A percentile compares a stretch with the other conserved stretches of the same genome.
These are phyloP conservation scores for Clarireedia monteithiana DNA, from an alignment of 2,329 filamentous ascomycete species.

Conservation along the genomic window DNA sequence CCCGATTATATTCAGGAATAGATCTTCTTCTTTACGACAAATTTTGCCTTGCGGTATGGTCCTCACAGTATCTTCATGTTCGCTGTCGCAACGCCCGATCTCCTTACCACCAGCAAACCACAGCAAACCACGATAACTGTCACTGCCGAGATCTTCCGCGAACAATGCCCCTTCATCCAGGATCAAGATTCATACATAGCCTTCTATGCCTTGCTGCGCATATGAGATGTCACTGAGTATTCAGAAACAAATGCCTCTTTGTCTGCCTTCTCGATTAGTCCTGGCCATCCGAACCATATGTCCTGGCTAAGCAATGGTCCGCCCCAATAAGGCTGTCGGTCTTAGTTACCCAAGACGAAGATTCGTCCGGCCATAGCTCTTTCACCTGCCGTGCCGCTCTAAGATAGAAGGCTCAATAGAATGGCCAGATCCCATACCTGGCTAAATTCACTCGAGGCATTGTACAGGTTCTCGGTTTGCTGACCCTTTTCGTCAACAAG, in stretches of 20 bases:
- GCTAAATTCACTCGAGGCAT: neutral
- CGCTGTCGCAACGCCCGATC: neutral
- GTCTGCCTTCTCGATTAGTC: constrained; percentile 1
- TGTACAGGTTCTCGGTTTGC: neutral
- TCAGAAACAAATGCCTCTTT: neutral
- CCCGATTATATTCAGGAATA: constrained; percentile 1
- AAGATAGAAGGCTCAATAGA: constrained; percentile 4
- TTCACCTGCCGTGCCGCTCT: neutral
- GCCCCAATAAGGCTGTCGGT: constrained; percentile 4
- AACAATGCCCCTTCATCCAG: neutral
- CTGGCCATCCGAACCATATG: neutral
- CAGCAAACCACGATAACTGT: neutral
- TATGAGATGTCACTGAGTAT: neutral
- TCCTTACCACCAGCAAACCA: neutral
- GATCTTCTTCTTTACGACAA: neutral
- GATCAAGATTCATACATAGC: neutral
- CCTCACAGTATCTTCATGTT: neutral
- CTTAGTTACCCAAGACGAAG: constrained; percentile 5
- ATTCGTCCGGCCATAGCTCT: neutral
- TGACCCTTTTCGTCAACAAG: neutral
- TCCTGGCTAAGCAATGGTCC: constrained; percentile 1
- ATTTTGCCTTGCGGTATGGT: neutral
- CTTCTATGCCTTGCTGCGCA: constrained; percentile 6
- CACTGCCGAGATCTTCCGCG: neutral
- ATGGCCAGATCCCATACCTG: neutral